phyloP scores from a whole-genome alignment of 768 basidiomycete genomes.

The Hebeloma cylindrosporum region DNA sequence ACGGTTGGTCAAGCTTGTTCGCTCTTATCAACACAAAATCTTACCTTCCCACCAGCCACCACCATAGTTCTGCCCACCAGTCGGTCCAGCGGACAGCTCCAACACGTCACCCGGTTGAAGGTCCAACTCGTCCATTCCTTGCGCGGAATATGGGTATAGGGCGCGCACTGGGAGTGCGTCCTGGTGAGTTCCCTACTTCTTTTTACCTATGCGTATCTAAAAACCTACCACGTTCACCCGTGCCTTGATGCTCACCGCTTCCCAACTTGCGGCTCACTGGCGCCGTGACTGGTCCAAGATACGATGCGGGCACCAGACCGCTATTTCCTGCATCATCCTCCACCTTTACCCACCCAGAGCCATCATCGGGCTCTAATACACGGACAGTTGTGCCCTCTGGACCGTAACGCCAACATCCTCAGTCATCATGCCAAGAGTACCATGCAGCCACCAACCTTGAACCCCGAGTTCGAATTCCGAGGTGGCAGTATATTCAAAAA shows the following conservation, averaged over 20 bases:
- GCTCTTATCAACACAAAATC: slow-evolving; percentile 3
- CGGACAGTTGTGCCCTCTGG: slow-evolving; percentile 64
- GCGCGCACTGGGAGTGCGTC: slow-evolving; percentile 59
- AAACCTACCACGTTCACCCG: slow-evolving; percentile 53
- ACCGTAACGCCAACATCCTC: slow-evolving; percentile 4
- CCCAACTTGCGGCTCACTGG: no score
- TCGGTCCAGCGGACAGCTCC: slow-evolving; percentile 60
- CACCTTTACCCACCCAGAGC: slow-evolving; percentile 86
- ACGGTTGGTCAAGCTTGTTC: slow-evolving; percentile 14
- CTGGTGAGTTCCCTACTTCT: slow-evolving; percentile 6
- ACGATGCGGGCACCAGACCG: slow-evolving; percentile 85
- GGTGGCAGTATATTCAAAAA: slow-evolving; percentile 74
- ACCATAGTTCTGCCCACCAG: slow-evolving; percentile 64
- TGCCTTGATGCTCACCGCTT: no score
- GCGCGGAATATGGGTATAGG: slow-evolving; percentile 76
- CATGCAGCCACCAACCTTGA: slow-evolving; percentile 41
- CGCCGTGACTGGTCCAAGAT: slow-evolving; percentile 50
- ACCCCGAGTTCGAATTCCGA: slow-evolving; percentile 78
- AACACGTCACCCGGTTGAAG: slow-evolving; percentile 61
- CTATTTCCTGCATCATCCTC: slow-evolving; percentile 52
- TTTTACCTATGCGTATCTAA: background rate
- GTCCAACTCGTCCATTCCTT: slow-evolving; percentile 68
- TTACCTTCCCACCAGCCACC: slow-evolving; percentile 89
- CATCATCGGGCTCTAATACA: slow-evolving; percentile 79
- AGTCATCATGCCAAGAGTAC: background rate